Evolutionary conservation across 73 alveolate genomes (phyloP), one percentile per base, ranked within the genome.

Genomic region (Diophrys sp.): DNA sequence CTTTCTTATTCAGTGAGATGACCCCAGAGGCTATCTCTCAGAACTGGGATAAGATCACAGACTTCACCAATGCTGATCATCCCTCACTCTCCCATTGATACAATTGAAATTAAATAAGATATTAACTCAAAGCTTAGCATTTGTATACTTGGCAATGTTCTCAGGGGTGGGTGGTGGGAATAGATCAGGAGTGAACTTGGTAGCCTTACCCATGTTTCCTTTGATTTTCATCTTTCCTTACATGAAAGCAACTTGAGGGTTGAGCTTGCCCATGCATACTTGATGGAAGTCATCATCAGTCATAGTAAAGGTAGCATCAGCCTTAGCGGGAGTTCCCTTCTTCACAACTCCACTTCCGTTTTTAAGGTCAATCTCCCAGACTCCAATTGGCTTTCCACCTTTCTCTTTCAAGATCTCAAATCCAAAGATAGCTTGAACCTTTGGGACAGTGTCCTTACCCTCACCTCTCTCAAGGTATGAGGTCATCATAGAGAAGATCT

Each of bases 121-220:
- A 27, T 27, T 72, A 31, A 23, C 54, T 88, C 91, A 91, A 54
- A 91, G 77, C 70, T 91, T 91, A 24, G 94, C 91, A 69, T 70
- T 23, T 57, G 85, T 67, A 78, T 83, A 87, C 83, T 87, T 91
- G 30, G 87, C 86, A 18, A 83, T 29, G 86, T 91, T 87, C 79
- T 91, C 93, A 30, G 93, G 87, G 34, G 95, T 88, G 55, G 97
- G 95, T 29, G 90, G 90, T 62, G 98, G 95, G 89, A 90, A 90
- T 24, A 93, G 78, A 14, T 77, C 93, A 44, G 96, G 96, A 75
- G 95, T 83, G 84, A 90, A 85, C 70, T 90, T 81, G 53, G 94
- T 86, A 78, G 98, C 98, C 80, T 89, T 87, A 31, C 92, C 94
- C 93, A 93, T 89, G 78, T 90, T 88, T 62, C 98, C 98, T 78